A percentile compares a stretch with the other conserved stretches of the same genome.
Conservation (phyloP, 1,139 yeast genomes). For the Spathaspora sp. region DNA sequence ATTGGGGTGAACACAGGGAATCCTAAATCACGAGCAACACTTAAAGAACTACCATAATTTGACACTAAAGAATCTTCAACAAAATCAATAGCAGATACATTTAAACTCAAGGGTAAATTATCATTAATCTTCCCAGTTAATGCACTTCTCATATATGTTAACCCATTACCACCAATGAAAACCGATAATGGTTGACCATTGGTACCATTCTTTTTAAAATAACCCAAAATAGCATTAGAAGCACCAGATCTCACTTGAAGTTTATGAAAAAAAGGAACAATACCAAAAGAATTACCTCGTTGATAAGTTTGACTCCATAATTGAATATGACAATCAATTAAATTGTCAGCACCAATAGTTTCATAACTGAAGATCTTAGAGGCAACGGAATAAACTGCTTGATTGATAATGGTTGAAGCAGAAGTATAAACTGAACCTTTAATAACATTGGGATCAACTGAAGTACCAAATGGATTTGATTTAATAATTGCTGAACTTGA, state of each 20-base stretch:
- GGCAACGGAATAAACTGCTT: constrained; percentile 62
- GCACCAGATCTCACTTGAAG: constrained; percentile 87
- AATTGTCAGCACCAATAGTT: constrained; percentile 59
- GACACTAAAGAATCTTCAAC: constrained; percentile 53
- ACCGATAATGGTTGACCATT: constrained; percentile 47
- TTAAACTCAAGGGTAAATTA: constrained; percentile 64
- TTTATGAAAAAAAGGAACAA: constrained; percentile 55
- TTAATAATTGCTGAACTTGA: constrained; percentile 13
- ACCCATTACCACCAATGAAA: constrained; percentile 66
- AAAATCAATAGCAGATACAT: constrained; percentile 68
- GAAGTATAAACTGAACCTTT: constrained; percentile 55
- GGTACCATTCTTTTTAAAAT: constrained; percentile 45
- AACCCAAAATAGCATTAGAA: constrained; percentile 76
- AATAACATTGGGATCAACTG: constrained; percentile 55
- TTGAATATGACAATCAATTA: constrained; percentile 59
- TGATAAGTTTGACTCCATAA: constrained; percentile 58
- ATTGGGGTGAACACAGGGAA: constrained; percentile 75
- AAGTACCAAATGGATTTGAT: constrained; percentile 55
- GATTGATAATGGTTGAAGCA: constrained; percentile 64
- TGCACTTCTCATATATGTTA: constrained; percentile 63
- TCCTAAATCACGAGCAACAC: constrained; percentile 62
- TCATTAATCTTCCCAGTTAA: constrained; percentile 36
- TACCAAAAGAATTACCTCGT: constrained; percentile 53
- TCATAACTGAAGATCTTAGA: constrained; percentile 70
- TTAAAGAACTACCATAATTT: constrained; percentile 66